Conservation (phyloP, 1,139 yeast genomes). For the Diutina pseudorugosa region DNA sequence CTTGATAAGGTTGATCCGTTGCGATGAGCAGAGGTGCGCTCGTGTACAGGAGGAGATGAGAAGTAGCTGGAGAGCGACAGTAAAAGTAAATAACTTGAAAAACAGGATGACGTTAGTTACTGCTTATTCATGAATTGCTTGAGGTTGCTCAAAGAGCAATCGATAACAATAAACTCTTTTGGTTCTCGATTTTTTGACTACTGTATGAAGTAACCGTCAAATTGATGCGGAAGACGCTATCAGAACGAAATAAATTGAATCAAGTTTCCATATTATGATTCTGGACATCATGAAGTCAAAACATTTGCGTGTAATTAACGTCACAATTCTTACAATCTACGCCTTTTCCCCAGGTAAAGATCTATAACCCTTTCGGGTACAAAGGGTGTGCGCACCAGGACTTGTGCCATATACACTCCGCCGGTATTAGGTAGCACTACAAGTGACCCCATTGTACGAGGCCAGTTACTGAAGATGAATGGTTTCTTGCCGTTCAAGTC, state of each 20-base stretch:
- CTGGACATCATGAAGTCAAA: no score
- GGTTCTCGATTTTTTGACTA: no score
- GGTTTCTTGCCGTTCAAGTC: constrained; percentile 3
- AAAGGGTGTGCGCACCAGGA: neutral
- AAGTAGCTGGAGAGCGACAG: neutral
- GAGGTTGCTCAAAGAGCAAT: no score
- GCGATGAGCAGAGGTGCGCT: neutral
- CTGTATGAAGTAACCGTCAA: no score
- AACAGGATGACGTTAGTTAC: no score
- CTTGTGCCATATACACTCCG: neutral
- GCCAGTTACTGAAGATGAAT: neutral
- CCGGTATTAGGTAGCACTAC: neutral
- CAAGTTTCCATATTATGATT: no score
- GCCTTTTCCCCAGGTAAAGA: neutral
- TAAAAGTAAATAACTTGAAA: neutral
- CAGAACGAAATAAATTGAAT: no score
- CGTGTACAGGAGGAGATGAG: neutral
- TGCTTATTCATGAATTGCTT: no score
- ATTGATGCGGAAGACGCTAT: no score
- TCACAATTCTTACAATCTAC: neutral
- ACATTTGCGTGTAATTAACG: no score
- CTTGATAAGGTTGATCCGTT: neutral
- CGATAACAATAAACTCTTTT: no score
- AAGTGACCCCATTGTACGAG: neutral
- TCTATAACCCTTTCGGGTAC: neutral